A percentile compares a stretch with the other conserved stretches of the same genome.
These are phyloP conservation scores for Raffaelea arxii DNA, from an alignment of 2,329 filamentous ascomycete genomes.

Conservation along the genomic window DNA sequence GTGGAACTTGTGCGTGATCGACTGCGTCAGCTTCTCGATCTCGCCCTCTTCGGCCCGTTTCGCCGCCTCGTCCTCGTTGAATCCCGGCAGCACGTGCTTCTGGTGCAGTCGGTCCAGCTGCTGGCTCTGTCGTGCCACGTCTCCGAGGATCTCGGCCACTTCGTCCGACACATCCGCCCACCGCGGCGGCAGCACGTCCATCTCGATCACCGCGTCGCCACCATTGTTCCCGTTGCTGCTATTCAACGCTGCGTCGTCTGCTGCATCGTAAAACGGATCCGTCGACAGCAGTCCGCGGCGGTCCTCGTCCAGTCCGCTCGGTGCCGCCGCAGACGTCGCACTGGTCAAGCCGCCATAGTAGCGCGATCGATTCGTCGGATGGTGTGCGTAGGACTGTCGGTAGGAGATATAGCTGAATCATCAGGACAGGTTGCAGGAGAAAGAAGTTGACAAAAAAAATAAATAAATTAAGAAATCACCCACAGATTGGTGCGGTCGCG, in stretches of 20 bases:
- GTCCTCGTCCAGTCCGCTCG: slow-evolving; percentile 43
- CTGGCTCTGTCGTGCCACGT: slow-evolving; percentile 74
- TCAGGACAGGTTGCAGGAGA: too few relatives aligned
- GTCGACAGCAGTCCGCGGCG: slow-evolving; percentile 75
- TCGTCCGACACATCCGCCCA: slow-evolving; percentile 96
- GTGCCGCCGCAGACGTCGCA: slow-evolving; percentile 32
- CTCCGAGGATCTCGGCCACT: slow-evolving; percentile 70
- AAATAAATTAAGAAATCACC: too few relatives aligned
- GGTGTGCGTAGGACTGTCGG: slow-evolving; percentile 94
- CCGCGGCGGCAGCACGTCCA: slow-evolving; percentile 89
- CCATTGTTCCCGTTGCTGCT: slow-evolving; percentile 29
- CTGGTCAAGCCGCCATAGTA: slow-evolving; percentile 34
- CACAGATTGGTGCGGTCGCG: slow-evolving; percentile 98
- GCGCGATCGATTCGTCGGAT: slow-evolving; percentile 76
- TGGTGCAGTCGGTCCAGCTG: slow-evolving; percentile 87
- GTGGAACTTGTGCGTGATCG: slow-evolving; percentile 83
- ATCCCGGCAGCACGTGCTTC: slow-evolving; percentile 92
- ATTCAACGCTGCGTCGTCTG: too few relatives aligned
- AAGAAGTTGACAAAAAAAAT: slow-evolving; percentile 3
- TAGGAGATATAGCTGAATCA: slow-evolving; percentile 96
- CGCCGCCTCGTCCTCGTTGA: slow-evolving; percentile 78
- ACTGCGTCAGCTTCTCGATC: slow-evolving; percentile 83
- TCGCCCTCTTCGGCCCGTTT: slow-evolving; percentile 79
- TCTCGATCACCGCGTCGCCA: slow-evolving; percentile 92
- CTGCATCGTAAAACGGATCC: slow-evolving; percentile 60